Evolutionary conservation across 1,284 basidiomycete species (phyloP).

Genomic region (Fomes fomentarius): DNA sequence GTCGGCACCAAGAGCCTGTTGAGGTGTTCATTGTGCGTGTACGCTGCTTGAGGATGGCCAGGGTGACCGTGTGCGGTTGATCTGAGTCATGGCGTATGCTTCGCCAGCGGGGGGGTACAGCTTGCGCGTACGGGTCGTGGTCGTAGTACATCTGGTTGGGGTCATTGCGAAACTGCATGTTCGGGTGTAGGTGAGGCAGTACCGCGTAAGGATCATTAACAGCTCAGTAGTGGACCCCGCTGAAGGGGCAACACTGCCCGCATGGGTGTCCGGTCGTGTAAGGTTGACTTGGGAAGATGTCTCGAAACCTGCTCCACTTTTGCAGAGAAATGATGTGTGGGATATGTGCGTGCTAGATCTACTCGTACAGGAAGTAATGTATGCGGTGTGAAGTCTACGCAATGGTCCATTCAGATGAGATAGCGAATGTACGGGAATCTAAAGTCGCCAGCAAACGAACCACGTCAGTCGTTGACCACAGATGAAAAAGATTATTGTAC

Average conservation of each 20-base stretch:
- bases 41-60: conserved; percentile 41
- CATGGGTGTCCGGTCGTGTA: too few relatives aligned
- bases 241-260: too few relatives aligned
- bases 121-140: conserved; percentile 74
- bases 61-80: conserved; percentile 44
- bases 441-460: too few relatives aligned
- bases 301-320: conserved; percentile 65
- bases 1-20: conserved; percentile 31
- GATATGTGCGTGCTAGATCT: too few relatives aligned
- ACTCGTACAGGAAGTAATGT: too few relatives aligned
- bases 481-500: too few relatives aligned
- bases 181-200: conserved; percentile 81
- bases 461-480: too few relatives aligned
- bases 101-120: conserved; percentile 58
- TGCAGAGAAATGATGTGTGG: too few relatives aligned
- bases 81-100: conserved; percentile 78
- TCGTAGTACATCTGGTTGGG: conserved; percentile 65
- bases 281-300: too few relatives aligned
- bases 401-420: too few relatives aligned
- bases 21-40: conserved; percentile 29
- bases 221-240: conserved; percentile 52
- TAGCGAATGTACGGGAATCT: too few relatives aligned
- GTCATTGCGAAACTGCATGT: conserved; percentile 71
- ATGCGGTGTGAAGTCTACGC: too few relatives aligned
- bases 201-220: conserved; percentile 74